Percentiles rank a stretch among this genome's conserved stretches.
Conservation (phyloP, 2,329 filamentous ascomycete species). For the Exophiala dermatitidis region DNA sequence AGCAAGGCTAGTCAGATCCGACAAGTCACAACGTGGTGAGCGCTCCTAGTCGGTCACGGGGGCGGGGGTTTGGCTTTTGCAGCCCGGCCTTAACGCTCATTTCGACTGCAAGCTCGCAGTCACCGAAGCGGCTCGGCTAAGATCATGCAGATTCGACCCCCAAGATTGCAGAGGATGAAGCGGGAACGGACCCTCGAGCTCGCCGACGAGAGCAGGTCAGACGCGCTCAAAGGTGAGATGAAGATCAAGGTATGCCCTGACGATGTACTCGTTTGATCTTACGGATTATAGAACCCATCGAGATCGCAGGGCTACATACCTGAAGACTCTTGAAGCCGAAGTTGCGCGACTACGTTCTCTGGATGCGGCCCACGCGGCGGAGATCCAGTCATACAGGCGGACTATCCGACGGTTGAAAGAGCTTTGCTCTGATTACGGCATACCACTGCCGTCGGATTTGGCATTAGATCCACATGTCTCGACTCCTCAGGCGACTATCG, state of each 20-base stretch:
- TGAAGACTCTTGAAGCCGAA: slow-evolving; percentile 29
- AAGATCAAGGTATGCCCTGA: not conserved
- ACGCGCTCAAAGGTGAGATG: slow-evolving; percentile 28
- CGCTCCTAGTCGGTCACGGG: not conserved
- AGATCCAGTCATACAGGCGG: slow-evolving; percentile 9
- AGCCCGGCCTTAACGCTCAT: too few relatives aligned
- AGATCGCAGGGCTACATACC: slow-evolving; percentile 30
- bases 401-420: slow-evolving; percentile 22
- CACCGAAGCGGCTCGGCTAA: not conserved
- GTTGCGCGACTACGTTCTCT: slow-evolving; percentile 28
- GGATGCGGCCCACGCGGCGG: slow-evolving; percentile 18
- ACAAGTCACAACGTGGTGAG: not conserved
- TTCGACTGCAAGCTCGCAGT: too few relatives aligned
- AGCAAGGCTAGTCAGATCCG: slow-evolving; percentile 6
- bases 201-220: slow-evolving; percentile 30
- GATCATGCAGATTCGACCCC: not conserved
- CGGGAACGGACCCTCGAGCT: slow-evolving; percentile 11
- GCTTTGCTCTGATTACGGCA: slow-evolving; percentile 19
- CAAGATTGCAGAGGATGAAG: not conserved
- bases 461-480: slow-evolving; percentile 15
- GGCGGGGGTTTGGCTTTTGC: not conserved
- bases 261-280: not conserved
- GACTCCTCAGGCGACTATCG: slow-evolving; percentile 16
- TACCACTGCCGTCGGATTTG: slow-evolving; percentile 18
- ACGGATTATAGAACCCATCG: slow-evolving; percentile 28